Evolutionary conservation across 768 basidiomycete species (phyloP), one percentile per base, ranked within the genome.

Genomic region (Russula earlei): DNA sequence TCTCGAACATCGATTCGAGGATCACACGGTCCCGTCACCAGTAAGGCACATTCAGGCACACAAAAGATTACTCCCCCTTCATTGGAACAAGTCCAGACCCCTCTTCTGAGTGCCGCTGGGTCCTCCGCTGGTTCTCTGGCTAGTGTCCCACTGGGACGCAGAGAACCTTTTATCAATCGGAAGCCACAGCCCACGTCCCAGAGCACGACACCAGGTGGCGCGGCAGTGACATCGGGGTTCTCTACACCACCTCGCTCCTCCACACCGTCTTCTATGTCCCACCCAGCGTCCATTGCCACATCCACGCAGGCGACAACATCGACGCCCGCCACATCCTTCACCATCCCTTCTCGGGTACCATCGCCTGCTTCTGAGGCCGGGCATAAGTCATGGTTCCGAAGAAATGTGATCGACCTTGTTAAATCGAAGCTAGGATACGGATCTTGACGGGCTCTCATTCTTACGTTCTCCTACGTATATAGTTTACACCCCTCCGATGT

Each of bases 231-330:
- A 9, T 25, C 27, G 2, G 56, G 34, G 14, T 40, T 19, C 10
- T 54, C 57, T 20, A 53, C 52, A 6, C 52, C 57, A 0, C 56
- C 56, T 33, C 57, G 57, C 47, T 44, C 57, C 17, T 54, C 52
- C 2, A 58, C 57, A 41, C 57, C 57, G 6, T 58, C 57, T 10
- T 58, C 57, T 5, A 17, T 43, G 46, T 52, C 57, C 25, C 52
- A 43, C 47, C 37, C 57, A 6, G 20, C 46, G 10, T 43, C 52
- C 20, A 20, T 44, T 24, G 44, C 49, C 14, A 49, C 47, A 34
- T 54, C 47, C 0, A 49, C 52, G 15, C 36, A 49, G 14, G 29
- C 27, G 6, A 54, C 52, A 11, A 24, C 44, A 22, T 20, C 38
- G 2, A 58, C 57, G 37, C 47, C 57, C 11, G 57, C 57, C 6